Conservation (phyloP, 2,329 filamentous ascomycete genomes). For the Alternaria atra region DNA sequence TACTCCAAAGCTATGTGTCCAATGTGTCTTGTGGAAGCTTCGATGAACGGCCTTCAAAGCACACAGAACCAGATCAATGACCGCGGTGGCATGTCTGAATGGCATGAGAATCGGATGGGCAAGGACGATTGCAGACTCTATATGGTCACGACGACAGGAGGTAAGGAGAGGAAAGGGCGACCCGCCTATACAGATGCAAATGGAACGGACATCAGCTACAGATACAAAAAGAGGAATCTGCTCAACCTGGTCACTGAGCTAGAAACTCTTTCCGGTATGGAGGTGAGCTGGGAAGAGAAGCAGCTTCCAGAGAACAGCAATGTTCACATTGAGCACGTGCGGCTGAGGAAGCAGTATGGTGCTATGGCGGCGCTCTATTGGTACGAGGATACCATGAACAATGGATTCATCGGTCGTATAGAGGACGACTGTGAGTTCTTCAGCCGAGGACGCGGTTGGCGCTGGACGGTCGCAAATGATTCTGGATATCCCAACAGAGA, state of each 20-base stretch:
- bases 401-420: neutral
- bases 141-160: neutral
- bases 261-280: neutral
- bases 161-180: neutral
- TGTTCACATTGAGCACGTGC: neutral
- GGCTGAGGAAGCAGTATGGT: constrained; percentile 2
- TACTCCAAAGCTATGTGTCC: neutral
- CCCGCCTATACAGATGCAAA: neutral
- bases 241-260: constrained; percentile 1
- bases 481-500: too few relatives aligned
- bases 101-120: neutral
- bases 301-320: neutral
- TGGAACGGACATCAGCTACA: neutral
- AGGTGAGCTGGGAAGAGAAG: neutral
- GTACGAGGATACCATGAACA: neutral
- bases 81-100: neutral
- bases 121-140: neutral
- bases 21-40: neutral
- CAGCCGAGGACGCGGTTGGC: neutral
- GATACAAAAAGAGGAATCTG: neutral
- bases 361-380: constrained; percentile 2
- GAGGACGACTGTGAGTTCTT: neutral
- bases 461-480: too few relatives aligned
- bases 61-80: neutral
- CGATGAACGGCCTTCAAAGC: neutral